Base-by-base conservation (phyloP, 202 grass and related monocot genomes). In the Hordeum pubiflorum region DNA sequence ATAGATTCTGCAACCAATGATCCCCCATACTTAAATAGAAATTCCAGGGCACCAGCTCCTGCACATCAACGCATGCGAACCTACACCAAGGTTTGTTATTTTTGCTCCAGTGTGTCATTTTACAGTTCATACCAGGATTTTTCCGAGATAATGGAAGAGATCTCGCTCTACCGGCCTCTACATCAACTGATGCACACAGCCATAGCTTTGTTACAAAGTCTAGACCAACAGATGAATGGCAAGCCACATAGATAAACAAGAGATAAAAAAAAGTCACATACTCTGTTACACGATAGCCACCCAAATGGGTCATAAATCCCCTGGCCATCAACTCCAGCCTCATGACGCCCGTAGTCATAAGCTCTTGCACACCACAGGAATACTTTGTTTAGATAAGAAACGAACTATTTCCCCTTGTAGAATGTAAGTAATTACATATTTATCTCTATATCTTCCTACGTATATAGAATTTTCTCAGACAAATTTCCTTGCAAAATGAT, bases 51-150 rank as follows among this genome's bases (percentile, higher is more conserved):
- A 58, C 64, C 90, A 62, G 89, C 86, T 70, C 86, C 86, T 50
- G 54, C 82, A 78, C 82, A 87, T 78, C 90, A 93, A 72, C 58
- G 93, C 38, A 97, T 92, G 85, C 78, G 93, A 86, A 97, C 93
- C n/a, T 97, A 89, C 79, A 97, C 93, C 58, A 97, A 97, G 93
- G 93, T 97, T 38, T 83, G 86, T 80, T 59, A 43, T 79, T 89
- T 43, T 82, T 43, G 18, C 46, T 31, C 54, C 52, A 71, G 10
- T 18, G 63, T 59, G 57, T 77, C 44, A 72, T 72, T 63, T 75
- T 34, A 40, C 26, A 63, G 56, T 70, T 74, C 33, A 52, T 58
- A 61, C 20, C 23, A 60, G 57, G 59, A 23, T 52, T 38, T 46
- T 46, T 71, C 39, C 24, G 43, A 26, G 68, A 71, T 71, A 46